phyloP scores from a whole-genome alignment of 1,139 yeast species.

The Yamadazyma triangularis region DNA sequence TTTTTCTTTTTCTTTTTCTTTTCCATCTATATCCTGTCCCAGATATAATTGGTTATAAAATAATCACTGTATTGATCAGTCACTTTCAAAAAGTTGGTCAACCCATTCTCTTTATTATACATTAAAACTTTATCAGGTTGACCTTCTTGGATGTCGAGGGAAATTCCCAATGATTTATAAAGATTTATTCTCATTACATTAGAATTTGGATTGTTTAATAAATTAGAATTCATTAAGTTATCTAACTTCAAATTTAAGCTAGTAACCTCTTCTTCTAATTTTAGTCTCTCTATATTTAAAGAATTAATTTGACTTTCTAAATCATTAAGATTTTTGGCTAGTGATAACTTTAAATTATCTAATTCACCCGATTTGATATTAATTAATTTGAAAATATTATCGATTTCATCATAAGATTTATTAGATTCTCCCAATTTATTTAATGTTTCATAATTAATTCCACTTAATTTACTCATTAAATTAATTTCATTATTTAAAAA shows the following conservation, averaged over 20 bases:
- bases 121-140: constrained; percentile 48
- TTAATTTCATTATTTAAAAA: constrained; percentile 21
- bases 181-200: constrained; percentile 39
- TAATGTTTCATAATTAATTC: not conserved
- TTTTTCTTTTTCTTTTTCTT: too few relatives aligned
- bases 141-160: not conserved
- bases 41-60: constrained; percentile 63
- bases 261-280: constrained; percentile 29
- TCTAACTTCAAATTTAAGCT: constrained; percentile 19
- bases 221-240: constrained; percentile 20
- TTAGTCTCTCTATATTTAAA: constrained; percentile 39
- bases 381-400: constrained; percentile 1
- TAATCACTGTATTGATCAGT: constrained; percentile 59
- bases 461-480: constrained; percentile 15
- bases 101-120: constrained; percentile 44
- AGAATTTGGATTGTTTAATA: constrained; percentile 26
- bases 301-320: constrained; percentile 50
- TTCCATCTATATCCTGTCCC: too few relatives aligned
- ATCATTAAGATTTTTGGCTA: constrained; percentile 56
- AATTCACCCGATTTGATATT: constrained; percentile 24
- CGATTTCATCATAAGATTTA: constrained; percentile 2
- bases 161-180: constrained; percentile 38
- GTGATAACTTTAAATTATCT: constrained; percentile 47
- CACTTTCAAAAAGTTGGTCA: constrained; percentile 49
- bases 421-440: constrained; percentile 3